A percentile compares a stretch with the other conserved stretches of the same genome.
phyloP scores from a whole-genome alignment of 108 stramenopile genomes.

The Nitzschia palea region DNA sequence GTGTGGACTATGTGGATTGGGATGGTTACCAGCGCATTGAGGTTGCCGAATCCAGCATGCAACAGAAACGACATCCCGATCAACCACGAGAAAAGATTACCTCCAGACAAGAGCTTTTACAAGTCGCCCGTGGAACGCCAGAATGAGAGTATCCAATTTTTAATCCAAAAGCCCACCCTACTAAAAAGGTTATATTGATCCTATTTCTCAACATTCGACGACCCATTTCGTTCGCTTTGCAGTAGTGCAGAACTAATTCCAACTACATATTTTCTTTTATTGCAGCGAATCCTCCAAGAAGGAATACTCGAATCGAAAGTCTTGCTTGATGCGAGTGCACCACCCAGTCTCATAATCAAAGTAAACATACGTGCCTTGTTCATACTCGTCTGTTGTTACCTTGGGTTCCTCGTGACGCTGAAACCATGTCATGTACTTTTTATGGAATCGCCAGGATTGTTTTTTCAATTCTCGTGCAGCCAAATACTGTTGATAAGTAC shows the following conservation, averaged over 20 bases:
- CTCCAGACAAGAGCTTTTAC: constrained; percentile 6
- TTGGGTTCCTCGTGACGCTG: constrained; percentile 96
- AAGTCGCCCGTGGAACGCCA: constrained; percentile 3
- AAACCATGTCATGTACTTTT: constrained; percentile 99
- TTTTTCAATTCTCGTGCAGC: constrained; percentile 98
- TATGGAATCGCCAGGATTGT: constrained; percentile 99
- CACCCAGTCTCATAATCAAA: constrained; percentile 99
- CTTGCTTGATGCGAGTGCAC: constrained; percentile 96
- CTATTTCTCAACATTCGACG: no score
- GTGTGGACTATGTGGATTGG: constrained; percentile 57
- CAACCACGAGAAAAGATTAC: constrained; percentile 38
- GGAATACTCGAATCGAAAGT: constrained; percentile 97
- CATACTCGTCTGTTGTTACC: constrained; percentile 97
- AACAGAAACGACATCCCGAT: constrained; percentile 19
- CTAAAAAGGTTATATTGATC: no score
- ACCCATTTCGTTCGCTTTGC: no score
- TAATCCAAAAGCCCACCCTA: no score
- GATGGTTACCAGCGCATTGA: constrained; percentile 58
- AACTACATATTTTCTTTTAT: no score
- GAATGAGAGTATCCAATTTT: no score
- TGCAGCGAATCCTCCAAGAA: constrained; percentile 95
- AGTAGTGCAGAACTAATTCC: no score
- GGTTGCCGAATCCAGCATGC: constrained; percentile 37
- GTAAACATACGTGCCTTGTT: constrained; percentile 99
- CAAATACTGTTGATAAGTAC: constrained; percentile 97